These are phyloP conservation scores for Tetragonia tetragonoides DNA, from an alignment of 148 eudicot species.

Conservation along the genomic window DNA sequence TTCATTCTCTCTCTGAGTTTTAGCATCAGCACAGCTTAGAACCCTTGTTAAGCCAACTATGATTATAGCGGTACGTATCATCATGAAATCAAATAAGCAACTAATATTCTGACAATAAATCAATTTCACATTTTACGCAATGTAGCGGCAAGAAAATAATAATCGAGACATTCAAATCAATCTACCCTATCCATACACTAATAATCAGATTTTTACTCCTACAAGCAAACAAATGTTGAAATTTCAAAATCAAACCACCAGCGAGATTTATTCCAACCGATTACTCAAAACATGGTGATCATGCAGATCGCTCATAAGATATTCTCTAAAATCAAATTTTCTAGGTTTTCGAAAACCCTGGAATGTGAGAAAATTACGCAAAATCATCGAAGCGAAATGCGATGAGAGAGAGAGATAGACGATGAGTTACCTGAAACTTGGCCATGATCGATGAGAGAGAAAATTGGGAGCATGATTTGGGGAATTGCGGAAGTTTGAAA, in stretches of 20 bases:
- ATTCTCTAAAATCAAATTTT: not conserved
- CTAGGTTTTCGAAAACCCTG: not conserved
- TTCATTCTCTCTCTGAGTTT: not conserved
- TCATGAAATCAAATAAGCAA: not conserved
- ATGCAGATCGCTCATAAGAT: not conserved
- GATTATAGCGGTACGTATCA: not conserved
- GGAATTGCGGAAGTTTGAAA: not conserved
- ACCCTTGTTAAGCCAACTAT: not conserved
- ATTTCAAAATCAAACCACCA: not conserved
- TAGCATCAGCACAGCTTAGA: not conserved
- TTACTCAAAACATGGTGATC: not conserved
- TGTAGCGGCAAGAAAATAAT: too few relatives aligned
- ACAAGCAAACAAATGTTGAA: not conserved
- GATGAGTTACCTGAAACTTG: slow-evolving; percentile 7
- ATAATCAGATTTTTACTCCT: not conserved
- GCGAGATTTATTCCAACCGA: not conserved
- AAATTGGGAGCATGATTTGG: not conserved
- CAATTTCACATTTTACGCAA: not conserved
- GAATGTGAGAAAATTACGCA: not conserved
- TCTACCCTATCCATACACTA: not conserved
- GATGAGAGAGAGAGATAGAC: not conserved
- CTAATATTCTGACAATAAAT: too few relatives aligned
- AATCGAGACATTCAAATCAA: not conserved
- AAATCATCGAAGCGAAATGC: not conserved
- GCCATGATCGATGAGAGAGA: slow-evolving; percentile 7